Conservation (phyloP, 108 stramenopile genomes). For the Pseudonitzschia multistriata region DNA sequence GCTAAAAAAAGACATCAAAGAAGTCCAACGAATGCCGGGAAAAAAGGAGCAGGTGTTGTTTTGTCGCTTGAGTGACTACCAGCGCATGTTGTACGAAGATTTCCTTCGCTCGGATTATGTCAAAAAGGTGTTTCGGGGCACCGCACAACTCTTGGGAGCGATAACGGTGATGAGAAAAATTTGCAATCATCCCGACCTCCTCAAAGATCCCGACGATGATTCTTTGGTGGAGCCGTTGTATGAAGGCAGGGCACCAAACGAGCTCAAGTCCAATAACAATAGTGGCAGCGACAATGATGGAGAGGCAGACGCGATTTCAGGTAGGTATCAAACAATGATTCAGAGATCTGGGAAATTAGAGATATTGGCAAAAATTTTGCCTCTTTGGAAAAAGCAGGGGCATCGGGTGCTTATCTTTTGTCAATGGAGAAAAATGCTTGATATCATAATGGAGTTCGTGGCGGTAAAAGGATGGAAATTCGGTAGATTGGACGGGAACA, state of each 20-base stretch:
- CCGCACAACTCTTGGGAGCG: constrained; percentile 70
- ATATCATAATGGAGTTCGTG: constrained; percentile 86
- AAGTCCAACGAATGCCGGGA: constrained; percentile 82
- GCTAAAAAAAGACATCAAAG: constrained; percentile 75
- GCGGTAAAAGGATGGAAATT: constrained; percentile 75
- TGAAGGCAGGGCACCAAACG: constrained; percentile 17
- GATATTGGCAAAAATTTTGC: constrained; percentile 90
- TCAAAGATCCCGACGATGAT: constrained; percentile 44
- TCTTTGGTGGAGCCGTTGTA: constrained; percentile 41
- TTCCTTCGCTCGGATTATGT: constrained; percentile 72
- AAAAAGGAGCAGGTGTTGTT: constrained; percentile 97
- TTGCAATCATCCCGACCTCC: constrained; percentile 96
- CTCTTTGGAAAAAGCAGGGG: constrained; percentile 89
- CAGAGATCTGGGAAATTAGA: constrained; percentile 92
- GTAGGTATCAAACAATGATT: constrained; percentile 24
- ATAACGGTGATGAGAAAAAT: constrained; percentile 91
- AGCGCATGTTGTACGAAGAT: constrained; percentile 68
- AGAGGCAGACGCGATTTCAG: constrained; percentile 23
- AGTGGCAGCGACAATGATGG: constrained; percentile 47
- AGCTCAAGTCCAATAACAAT: not conserved
- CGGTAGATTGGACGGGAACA: constrained; percentile 93
- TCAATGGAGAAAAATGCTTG: constrained; percentile 94
- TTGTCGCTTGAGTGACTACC: constrained; percentile 80
- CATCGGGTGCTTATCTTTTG: constrained; percentile 96
- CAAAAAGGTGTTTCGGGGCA: constrained; percentile 55